Evolutionary conservation across 768 basidiomycete species (phyloP).

Genomic region (Termitomyces eurrhizus): DNA sequence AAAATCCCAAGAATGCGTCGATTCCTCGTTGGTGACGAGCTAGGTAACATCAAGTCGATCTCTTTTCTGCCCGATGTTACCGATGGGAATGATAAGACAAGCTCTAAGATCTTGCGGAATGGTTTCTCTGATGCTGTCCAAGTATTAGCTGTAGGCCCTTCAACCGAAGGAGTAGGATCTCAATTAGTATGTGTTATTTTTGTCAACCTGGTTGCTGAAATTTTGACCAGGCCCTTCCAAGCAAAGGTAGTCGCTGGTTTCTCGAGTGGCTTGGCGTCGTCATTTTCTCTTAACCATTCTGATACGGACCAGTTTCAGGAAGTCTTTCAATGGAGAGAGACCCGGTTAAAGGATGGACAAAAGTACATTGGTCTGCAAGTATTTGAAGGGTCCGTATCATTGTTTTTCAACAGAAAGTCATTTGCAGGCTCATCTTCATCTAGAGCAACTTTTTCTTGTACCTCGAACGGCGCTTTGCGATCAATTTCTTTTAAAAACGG

Average conservation of each 20-base stretch:
- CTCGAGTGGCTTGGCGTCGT: constrained; percentile 51
- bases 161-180: constrained; percentile 17
- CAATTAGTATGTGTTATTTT: constrained; percentile 34
- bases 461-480: constrained; percentile 71
- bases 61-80: constrained; percentile 31
- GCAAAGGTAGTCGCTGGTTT: constrained; percentile 65
- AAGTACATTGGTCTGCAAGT: constrained; percentile 60
- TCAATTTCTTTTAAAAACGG: constrained; percentile 32
- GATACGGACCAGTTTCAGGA: constrained; percentile 30
- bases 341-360: constrained; percentile 46
- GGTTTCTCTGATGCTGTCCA: constrained; percentile 31
- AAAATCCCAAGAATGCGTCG: constrained; percentile 43
- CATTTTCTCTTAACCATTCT: constrained; percentile 40
- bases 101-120: constrained; percentile 30
- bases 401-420: neutral
- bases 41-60: constrained; percentile 69
- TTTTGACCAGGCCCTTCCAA: constrained; percentile 25
- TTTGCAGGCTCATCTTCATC: neutral
- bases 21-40: constrained; percentile 75
- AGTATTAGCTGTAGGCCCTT: constrained; percentile 25
- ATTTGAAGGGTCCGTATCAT: constrained; percentile 41
- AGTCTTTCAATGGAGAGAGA: constrained; percentile 59
- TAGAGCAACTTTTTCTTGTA: constrained; percentile 64
- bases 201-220: neutral
- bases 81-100: constrained; percentile 28